Percentiles rank a stretch among this genome's conserved stretches.
Conservation (phyloP, 768 basidiomycete species). For the Crepidotus variabilis region DNA sequence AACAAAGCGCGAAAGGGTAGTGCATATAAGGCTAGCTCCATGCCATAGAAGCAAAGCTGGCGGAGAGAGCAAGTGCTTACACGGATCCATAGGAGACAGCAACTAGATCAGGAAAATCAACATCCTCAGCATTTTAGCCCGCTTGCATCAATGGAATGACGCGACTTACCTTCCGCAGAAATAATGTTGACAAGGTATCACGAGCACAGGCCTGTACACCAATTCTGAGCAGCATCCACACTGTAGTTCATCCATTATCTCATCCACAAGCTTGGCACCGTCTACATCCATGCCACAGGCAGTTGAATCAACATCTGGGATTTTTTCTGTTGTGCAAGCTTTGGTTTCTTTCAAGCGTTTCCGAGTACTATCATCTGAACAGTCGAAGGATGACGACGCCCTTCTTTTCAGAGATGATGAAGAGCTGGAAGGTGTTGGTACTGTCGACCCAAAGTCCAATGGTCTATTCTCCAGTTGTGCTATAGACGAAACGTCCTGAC, state of each 20-base stretch:
- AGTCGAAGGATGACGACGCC: slow-evolving; percentile 58
- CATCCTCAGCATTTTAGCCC: background rate
- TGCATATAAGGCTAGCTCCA: background rate
- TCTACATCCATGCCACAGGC: slow-evolving; percentile 5
- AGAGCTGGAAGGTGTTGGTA: slow-evolving; percentile 10
- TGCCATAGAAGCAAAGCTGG: slow-evolving; percentile 2
- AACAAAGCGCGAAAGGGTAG: background rate
- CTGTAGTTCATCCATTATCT: slow-evolving; percentile 71
- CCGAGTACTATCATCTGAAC: slow-evolving; percentile 41
- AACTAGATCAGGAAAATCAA: slow-evolving; percentile 39
- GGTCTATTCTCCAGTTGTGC: background rate
- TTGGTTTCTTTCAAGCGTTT: slow-evolving; percentile 57
- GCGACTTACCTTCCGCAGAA: slow-evolving; percentile 78
- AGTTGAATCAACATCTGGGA: background rate
- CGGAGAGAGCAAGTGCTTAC: slow-evolving; percentile 44
- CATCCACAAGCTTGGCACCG: slow-evolving; percentile 43
- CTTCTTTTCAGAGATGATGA: slow-evolving; percentile 48
- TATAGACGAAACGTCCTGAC: slow-evolving; percentile 5
- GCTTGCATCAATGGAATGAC: background rate
- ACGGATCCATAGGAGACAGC: slow-evolving; percentile 78
- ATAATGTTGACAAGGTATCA: slow-evolving; percentile 85
- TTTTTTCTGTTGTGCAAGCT: background rate
- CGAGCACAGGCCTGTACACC: slow-evolving; percentile 77
- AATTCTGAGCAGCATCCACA: slow-evolving; percentile 85
- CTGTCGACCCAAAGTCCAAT: background rate